Percentiles rank a stretch among this genome's conserved stretches.
phyloP scores from a whole-genome alignment of 345 rosid genomes.

The Acer yangbiense region DNA sequence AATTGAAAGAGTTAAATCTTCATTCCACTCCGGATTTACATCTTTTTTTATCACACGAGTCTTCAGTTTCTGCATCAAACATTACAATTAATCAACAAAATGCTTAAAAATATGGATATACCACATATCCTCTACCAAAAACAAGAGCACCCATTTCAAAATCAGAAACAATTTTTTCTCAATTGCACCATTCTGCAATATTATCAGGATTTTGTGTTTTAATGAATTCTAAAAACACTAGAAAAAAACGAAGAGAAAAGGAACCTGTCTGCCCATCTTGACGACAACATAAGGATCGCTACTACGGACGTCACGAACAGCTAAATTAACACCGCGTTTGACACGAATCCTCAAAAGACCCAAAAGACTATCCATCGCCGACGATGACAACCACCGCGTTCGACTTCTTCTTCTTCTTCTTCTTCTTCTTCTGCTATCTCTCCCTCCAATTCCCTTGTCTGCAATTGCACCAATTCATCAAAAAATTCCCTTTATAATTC shows the following conservation, averaged over 20 bases:
- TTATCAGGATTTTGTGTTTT: too few relatives aligned
- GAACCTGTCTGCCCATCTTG: conserved; percentile 82
- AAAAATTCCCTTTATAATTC: neutral
- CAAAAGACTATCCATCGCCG: conserved; percentile 67
- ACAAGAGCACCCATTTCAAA: too few relatives aligned
- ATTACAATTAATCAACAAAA: neutral
- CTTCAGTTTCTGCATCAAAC: conserved; percentile 67
- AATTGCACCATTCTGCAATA: too few relatives aligned
- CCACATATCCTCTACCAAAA: neutral
- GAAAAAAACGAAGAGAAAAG: neutral
- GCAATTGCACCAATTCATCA: conserved; percentile 3
- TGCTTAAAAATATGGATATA: neutral
- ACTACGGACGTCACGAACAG: conserved; percentile 87
- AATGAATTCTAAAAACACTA: too few relatives aligned
- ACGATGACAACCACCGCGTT: neutral
- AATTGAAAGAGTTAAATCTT: conserved; percentile 84
- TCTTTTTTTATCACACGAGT: conserved; percentile 81
- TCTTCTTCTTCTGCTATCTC: neutral
- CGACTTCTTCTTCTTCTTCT: neutral
- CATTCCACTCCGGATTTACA: conserved; percentile 93
- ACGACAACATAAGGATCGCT: conserved; percentile 94
- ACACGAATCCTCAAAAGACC: conserved; percentile 78
- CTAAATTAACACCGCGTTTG: conserved; percentile 86
- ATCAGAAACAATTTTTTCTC: too few relatives aligned
- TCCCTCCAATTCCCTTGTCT: neutral